A percentile compares a stretch with the other conserved stretches of the same genome.
Evolutionary conservation across 2,329 filamentous ascomycete species (phyloP).

Genomic region (Tympanopsis confertula): DNA sequence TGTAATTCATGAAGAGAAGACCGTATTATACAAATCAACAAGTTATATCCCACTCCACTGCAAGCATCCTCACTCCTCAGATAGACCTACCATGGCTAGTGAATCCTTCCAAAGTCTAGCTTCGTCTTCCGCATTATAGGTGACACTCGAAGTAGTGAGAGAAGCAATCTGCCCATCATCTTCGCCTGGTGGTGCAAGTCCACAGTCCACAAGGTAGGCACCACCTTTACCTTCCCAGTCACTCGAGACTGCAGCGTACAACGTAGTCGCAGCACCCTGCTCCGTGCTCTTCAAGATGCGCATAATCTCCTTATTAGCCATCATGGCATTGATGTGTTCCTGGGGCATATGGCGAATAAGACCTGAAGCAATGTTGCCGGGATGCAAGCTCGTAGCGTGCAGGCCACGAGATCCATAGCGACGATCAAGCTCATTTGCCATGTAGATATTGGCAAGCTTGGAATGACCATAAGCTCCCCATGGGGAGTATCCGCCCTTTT

Average conservation of each 20-base stretch:
- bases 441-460: conserved; percentile 38
- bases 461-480: conserved; percentile 29
- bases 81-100: conserved; percentile 13
- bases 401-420: conserved; percentile 29
- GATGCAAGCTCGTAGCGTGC: conserved; percentile 30
- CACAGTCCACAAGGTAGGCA: conserved; percentile 29
- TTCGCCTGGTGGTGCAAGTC: conserved; percentile 15
- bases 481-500: conserved; percentile 18
- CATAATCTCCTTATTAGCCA: conserved; percentile 6
- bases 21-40: no score
- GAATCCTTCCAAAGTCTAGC: conserved; percentile 27
- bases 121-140: conserved; percentile 25
- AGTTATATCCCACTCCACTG: no score
- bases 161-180: conserved; percentile 9
- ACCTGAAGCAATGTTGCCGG: conserved; percentile 27
- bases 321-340: conserved; percentile 7
- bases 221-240: conserved; percentile 32
- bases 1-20: no score
- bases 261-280: conserved; percentile 35
- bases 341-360: conserved; percentile 13
- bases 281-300: conserved; percentile 17
- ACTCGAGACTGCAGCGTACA: conserved; percentile 27
- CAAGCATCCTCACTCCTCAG: no score
- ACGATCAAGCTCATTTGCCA: conserved; percentile 37
- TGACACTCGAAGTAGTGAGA: conserved; percentile 10